Percentiles rank a stretch among this genome's conserved stretches.
Evolutionary conservation across 139 green algal species (phyloP).

Genomic region (Desmodesmus armatus): DNA sequence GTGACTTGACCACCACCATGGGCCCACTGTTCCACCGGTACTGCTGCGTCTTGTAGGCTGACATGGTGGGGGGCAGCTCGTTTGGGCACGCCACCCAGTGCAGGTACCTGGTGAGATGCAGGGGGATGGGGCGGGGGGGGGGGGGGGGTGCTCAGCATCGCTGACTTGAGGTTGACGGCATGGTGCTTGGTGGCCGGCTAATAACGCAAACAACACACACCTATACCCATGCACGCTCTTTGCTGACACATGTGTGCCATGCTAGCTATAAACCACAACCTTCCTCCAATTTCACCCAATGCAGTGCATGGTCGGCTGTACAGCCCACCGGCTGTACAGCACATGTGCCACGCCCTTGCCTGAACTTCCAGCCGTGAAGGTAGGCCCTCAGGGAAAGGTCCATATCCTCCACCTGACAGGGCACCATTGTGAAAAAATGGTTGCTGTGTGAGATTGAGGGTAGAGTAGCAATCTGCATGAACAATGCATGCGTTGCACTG

Average conservation of each 20-base stretch:
- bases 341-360: slow-evolving; percentile 27
- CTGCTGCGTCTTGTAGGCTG: slow-evolving; percentile 98
- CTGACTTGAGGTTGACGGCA: too few relatives aligned
- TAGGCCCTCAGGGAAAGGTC: slow-evolving; percentile 64
- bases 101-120: slow-evolving; percentile 67
- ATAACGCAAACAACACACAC: too few relatives aligned
- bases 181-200: too few relatives aligned
- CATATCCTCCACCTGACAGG: slow-evolving; percentile 63
- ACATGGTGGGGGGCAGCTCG: slow-evolving; percentile 92
- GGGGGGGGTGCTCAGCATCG: too few relatives aligned
- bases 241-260: too few relatives aligned
- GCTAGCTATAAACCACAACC: not conserved
- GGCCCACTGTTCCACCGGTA: slow-evolving; percentile 83
- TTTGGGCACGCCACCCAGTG: slow-evolving; percentile 65
- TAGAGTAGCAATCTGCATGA: not conserved
- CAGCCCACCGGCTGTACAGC: too few relatives aligned
- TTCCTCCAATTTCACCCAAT: not conserved
- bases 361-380: slow-evolving; percentile 60
- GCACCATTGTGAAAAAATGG: too few relatives aligned
- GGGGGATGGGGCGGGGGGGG: too few relatives aligned
- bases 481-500: too few relatives aligned
- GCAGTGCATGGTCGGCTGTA: not conserved
- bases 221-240: too few relatives aligned
- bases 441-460: not conserved
- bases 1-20: slow-evolving; percentile 48